phyloP scores from a whole-genome alignment of 805 yeast species.

The Cyberlindnera xishuangbannaensis region DNA sequence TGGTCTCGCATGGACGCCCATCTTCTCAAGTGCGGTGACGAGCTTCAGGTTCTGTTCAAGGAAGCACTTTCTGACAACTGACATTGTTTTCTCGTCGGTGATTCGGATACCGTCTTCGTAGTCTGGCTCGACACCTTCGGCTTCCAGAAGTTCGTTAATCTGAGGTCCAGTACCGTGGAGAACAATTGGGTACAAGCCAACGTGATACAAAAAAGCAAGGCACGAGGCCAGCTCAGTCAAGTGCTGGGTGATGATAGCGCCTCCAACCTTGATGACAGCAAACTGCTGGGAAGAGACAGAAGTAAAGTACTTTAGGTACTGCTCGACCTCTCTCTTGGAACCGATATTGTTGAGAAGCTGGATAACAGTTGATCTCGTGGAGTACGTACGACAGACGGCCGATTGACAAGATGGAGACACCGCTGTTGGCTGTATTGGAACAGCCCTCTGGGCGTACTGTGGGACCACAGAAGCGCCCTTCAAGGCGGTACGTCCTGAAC shows the following conservation, averaged over 20 bases:
- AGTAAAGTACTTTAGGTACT: slow-evolving; percentile 92
- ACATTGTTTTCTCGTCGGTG: slow-evolving; percentile 92
- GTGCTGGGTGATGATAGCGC: slow-evolving; percentile 96
- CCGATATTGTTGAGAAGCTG: slow-evolving; percentile 94
- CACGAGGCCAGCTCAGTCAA: slow-evolving; percentile 91
- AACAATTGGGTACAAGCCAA: slow-evolving; percentile 94
- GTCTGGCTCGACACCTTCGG: slow-evolving; percentile 92
- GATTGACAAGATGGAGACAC: slow-evolving; percentile 14
- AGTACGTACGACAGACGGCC: slow-evolving; percentile 30
- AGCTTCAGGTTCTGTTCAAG: slow-evolving; percentile 90
- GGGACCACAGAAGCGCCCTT: slow-evolving; percentile 15
- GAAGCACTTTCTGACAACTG: slow-evolving; percentile 92
- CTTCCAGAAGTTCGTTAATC: slow-evolving; percentile 88
- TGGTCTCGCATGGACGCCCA: slow-evolving; percentile 98
- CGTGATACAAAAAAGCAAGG: slow-evolving; percentile 92
- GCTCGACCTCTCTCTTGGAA: slow-evolving; percentile 96
- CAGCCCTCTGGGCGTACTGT: slow-evolving; percentile 12
- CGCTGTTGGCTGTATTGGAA: too few relatives aligned
- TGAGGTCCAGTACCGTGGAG: slow-evolving; percentile 99
- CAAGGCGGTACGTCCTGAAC: slow-evolving; percentile 16
- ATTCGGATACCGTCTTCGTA: slow-evolving; percentile 95
- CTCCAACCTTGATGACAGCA: slow-evolving; percentile 98
- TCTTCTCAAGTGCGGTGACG: slow-evolving; percentile 91
- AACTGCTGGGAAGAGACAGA: slow-evolving; percentile 95
- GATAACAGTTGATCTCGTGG: slow-evolving; percentile 91